Conservation (phyloP, 306 rosid species). For the Chamaecrista fasciculata region DNA sequence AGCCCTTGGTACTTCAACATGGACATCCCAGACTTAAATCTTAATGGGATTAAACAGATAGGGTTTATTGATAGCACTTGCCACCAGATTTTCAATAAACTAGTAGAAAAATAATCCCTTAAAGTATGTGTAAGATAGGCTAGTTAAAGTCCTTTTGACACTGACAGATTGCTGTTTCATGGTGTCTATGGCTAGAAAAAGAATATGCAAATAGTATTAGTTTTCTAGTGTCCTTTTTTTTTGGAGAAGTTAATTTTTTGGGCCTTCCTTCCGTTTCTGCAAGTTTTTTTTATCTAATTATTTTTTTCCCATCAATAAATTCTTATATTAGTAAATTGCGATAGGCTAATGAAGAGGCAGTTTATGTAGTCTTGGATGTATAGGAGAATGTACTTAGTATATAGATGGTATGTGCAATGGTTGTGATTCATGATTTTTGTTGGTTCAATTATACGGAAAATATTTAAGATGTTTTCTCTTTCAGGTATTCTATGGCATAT, state of each 20-base stretch:
- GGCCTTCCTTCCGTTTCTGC: neutral
- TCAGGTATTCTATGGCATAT: conserved; percentile 89
- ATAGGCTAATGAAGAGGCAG: neutral
- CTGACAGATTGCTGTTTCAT: neutral
- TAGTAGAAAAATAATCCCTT: neutral
- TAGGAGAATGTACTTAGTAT: neutral
- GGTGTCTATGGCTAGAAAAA: neutral
- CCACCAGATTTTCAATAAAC: neutral
- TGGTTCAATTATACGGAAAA: neutral
- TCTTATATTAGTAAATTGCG: neutral
- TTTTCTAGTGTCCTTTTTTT: too few species aligned
- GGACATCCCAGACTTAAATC: neutral
- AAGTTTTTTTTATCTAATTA: neutral
- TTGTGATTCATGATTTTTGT: conserved; percentile 9
- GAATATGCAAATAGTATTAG: too few species aligned
- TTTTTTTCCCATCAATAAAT: too few species aligned
- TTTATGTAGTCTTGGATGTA: conserved; percentile 11
- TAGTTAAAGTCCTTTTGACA: neutral
- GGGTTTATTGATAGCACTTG: neutral
- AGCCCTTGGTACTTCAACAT: neutral
- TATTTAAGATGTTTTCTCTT: conserved; percentile 18
- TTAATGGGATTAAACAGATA: neutral
- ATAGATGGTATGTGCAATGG: neutral
- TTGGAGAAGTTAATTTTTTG: neutral
- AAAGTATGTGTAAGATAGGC: neutral